A percentile compares a stretch with the other conserved stretches of the same genome.
phyloP scores from a whole-genome alignment of 2,329 filamentous ascomycete genomes.

The Lecanoromycetidae sp. region DNA sequence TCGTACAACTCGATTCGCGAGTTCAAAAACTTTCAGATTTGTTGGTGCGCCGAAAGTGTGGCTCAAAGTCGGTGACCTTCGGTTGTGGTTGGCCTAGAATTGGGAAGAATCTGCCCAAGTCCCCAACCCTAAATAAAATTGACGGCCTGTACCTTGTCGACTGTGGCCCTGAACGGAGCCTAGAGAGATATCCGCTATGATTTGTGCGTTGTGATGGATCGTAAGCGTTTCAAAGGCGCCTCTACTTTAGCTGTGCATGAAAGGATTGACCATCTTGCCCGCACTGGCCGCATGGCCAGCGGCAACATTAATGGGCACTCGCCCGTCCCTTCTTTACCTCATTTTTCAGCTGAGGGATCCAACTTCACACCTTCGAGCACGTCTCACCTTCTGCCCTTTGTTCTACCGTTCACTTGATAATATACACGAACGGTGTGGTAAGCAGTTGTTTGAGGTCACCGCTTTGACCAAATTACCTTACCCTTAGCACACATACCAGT shows the following conservation, averaged over 20 bases:
- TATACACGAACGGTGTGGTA: too few species aligned
- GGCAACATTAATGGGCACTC: background rate
- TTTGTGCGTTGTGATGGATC: background rate
- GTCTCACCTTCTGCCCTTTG: background rate
- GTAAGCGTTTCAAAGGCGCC: slow-evolving; percentile 1
- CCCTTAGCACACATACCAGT: background rate
- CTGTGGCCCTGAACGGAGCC: slow-evolving; percentile 1
- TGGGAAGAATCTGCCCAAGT: background rate
- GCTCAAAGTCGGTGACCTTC: background rate
- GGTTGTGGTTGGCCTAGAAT: slow-evolving; percentile 1
- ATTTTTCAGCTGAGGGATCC: background rate
- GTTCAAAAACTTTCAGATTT: background rate
- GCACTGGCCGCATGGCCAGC: background rate
- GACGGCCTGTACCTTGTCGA: background rate
- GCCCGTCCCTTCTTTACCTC: too few species aligned
- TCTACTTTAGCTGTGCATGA: background rate
- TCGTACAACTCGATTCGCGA: background rate
- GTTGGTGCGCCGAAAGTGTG: background rate
- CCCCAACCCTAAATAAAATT: background rate
- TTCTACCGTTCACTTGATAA: background rate
- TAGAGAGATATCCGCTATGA: background rate
- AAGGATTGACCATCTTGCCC: background rate
- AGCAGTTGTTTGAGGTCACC: too few species aligned
- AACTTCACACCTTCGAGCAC: background rate
- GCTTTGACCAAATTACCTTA: too few species aligned